phyloP scores from a whole-genome alignment of 2,329 filamentous ascomycete genomes.

The Fusarium falciforme region DNA sequence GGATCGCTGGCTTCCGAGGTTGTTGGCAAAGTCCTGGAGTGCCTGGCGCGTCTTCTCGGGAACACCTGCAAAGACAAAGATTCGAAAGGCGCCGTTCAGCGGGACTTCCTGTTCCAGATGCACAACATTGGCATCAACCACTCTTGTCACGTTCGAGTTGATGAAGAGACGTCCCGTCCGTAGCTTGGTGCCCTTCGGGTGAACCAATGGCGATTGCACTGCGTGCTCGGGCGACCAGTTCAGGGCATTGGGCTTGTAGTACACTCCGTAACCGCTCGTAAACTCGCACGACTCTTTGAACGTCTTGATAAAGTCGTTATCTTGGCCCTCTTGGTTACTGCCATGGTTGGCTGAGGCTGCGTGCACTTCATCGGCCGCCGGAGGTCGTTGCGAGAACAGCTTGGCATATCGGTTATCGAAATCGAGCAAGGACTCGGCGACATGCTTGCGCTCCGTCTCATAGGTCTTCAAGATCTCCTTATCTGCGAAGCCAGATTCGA shows the following conservation, averaged over 20 bases:
- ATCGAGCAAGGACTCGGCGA: constrained; percentile 84
- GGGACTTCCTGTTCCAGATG: constrained; percentile 92
- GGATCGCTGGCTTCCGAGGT: constrained; percentile 73
- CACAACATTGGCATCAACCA: constrained; percentile 89
- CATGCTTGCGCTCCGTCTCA: constrained; percentile 84
- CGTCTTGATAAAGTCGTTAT: constrained; percentile 86
- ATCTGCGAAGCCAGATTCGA: constrained; percentile 83
- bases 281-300: constrained; percentile 95
- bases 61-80: constrained; percentile 86
- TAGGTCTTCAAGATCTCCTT: constrained; percentile 85
- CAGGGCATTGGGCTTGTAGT: constrained; percentile 82
- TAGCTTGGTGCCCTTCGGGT: constrained; percentile 73
- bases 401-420: constrained; percentile 93
- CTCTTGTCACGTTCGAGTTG: constrained; percentile 84
- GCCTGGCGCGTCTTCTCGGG: constrained; percentile 70
- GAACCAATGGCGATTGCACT: constrained; percentile 76
- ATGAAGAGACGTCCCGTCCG: constrained; percentile 80
- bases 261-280: constrained; percentile 91
- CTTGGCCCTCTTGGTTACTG: constrained; percentile 53
- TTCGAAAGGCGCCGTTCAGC: constrained; percentile 86
- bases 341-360: constrained; percentile 64
- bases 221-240: constrained; percentile 84
- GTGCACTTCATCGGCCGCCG: constrained; percentile 78
- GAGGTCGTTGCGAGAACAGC: constrained; percentile 84
- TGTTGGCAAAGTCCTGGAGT: constrained; percentile 75